Evolutionary conservation across 371 early-diverging fungal species (phyloP).

Genomic region (Haplosporangium sp.): DNA sequence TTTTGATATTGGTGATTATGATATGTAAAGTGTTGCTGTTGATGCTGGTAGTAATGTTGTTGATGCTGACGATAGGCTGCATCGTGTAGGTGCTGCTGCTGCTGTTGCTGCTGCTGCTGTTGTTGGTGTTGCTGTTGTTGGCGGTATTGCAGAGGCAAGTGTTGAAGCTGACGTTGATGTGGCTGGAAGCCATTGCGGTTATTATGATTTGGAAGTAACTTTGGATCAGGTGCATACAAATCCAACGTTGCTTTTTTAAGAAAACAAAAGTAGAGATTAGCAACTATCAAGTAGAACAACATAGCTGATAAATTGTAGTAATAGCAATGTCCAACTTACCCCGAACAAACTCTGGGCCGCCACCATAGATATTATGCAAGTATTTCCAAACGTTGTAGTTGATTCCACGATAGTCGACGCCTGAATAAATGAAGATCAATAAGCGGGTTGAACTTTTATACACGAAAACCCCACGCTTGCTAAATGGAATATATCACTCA

Average conservation of each 20-base stretch:
- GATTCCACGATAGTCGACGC: slow-evolving; percentile 50
- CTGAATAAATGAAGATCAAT: slow-evolving; percentile 5
- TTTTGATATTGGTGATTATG: slow-evolving; percentile 10
- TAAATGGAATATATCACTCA: neutral
- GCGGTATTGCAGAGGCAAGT: neutral
- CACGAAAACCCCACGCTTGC: too few species aligned
- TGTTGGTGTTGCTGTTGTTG: slow-evolving; percentile 11
- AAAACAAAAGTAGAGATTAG: neutral
- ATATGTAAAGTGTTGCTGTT: neutral
- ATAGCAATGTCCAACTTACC: slow-evolving; percentile 16
- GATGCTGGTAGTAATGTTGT: slow-evolving; percentile 11
- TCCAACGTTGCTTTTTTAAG: slow-evolving; percentile 33
- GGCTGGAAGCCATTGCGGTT: neutral
- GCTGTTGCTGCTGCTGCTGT: slow-evolving; percentile 8
- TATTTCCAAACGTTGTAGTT: slow-evolving; percentile 33
- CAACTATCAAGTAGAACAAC: neutral
- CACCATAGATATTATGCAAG: slow-evolving; percentile 49
- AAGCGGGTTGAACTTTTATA: neutral
- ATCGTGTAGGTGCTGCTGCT: too few species aligned
- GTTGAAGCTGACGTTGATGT: slow-evolving; percentile 1
- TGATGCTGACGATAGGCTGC: neutral
- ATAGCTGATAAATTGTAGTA: neutral
- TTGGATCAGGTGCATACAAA: slow-evolving; percentile 47
- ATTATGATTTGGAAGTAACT: neutral
- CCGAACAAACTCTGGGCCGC: slow-evolving; percentile 41